Evolutionary conservation across 345 rosid species (phyloP).

Genomic region (Gossypium raimondii): DNA sequence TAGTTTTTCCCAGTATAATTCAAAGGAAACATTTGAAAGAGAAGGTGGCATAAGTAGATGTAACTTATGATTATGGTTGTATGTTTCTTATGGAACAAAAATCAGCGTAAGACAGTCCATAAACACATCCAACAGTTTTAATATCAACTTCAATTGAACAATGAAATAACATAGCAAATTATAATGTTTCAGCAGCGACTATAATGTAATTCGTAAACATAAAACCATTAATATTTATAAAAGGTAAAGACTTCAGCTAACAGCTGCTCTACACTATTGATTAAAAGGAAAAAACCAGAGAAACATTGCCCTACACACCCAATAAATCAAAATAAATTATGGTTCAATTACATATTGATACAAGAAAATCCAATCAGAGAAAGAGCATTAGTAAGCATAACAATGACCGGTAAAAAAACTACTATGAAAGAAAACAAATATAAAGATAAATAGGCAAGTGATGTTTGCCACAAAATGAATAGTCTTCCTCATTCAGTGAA

Average conservation of each 20-base stretch:
- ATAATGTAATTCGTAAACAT: not conserved
- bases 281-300: too few relatives aligned
- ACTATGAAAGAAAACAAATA: not conserved
- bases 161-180: not conserved
- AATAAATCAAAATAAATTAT: too few relatives aligned
- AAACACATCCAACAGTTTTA: constrained; percentile 6
- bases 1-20: constrained; percentile 6
- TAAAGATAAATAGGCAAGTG: not conserved
- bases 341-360: not conserved
- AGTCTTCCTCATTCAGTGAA: not conserved
- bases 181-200: not conserved
- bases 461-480: constrained; percentile 7
- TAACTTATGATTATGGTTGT: constrained; percentile 29
- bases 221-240: not conserved
- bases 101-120: constrained; percentile 26
- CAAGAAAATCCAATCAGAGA: not conserved
- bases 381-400: not conserved
- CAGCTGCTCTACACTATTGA: too few relatives aligned
- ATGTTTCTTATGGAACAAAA: constrained; percentile 8
- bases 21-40: constrained; percentile 9
- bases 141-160: not conserved
- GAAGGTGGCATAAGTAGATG: not conserved
- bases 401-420: too few relatives aligned
- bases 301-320: too few relatives aligned
- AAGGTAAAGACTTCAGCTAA: not conserved